Base-by-base conservation (phyloP, 805 yeast species). In the Pichia kluyveri region DNA sequence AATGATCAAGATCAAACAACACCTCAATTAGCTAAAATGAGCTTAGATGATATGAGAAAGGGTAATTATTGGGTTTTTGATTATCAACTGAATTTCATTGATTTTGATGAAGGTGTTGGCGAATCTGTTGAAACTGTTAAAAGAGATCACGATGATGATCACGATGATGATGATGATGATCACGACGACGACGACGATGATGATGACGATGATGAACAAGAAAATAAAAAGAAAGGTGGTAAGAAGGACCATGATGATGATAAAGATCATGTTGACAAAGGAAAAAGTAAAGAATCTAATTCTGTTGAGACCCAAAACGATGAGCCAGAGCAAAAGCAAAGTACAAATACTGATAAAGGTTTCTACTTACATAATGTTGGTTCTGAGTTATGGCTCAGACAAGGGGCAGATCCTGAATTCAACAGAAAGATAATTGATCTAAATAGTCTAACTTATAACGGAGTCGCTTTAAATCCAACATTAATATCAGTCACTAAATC, bases 401-500 rank as follows among this genome's bases (percentile, higher is more conserved):
- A 64, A 38, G 59, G 61, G 11, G 54, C 62, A 1, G 63, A 69
- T 48, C 50, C 65, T 4, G 51, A 51, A 1, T 73, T 51, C 48
- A 51, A 50, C 38, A 60, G 58, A 36, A 55, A 59, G 2, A 44
- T 76, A 6, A 57, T 70, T 19, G 65, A 62, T 17, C 39, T 57
- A 8, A 42, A 45, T 5, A 64, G 58, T 30, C 73, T 85, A 46
- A 54, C 54, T 0, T 76, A 71, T 56, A 62, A 70, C 2, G 79
- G 71, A 2, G 53, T 59, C 0, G 64, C 62, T 2, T 62, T 76
- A 41, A 42, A 51, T 0, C 68, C 83, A 1, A 69, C 72, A 8
- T 54, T 67, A 0, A 58, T 72, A 12, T 65, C 71, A 5, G 65
- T 82, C 8, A 78, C 75, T 54, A 67, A 70, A 38, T 60, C 70